phyloP scores from a whole-genome alignment of 345 rosid species.

The Boechera retrofracta region DNA sequence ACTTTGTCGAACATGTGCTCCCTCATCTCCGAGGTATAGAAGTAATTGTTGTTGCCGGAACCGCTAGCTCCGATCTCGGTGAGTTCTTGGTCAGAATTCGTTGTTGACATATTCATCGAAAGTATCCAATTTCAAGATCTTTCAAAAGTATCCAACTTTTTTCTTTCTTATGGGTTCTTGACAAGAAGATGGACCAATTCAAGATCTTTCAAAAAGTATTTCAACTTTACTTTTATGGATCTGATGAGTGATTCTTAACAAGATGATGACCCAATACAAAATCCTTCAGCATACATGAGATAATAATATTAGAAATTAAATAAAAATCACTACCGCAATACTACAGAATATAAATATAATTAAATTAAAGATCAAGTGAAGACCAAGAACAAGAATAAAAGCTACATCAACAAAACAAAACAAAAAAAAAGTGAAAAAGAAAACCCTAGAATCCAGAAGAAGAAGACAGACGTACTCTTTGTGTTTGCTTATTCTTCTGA shows the following conservation, averaged over 20 bases:
- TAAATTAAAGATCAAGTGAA: constrained; percentile 24
- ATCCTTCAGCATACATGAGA: constrained; percentile 31
- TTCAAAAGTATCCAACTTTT: constrained; percentile 23
- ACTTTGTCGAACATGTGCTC: constrained; percentile 83
- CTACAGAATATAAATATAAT: not conserved
- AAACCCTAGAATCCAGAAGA: constrained; percentile 45
- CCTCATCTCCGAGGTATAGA: constrained; percentile 44
- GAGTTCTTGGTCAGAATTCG: constrained; percentile 49
- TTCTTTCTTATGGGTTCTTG: constrained; percentile 7
- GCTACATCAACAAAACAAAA: not conserved
- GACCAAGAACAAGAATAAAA: not conserved
- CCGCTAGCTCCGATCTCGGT: constrained; percentile 33
- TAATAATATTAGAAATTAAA: constrained; percentile 15
- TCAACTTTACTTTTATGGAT: constrained; percentile 31
- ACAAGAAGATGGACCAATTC: constrained; percentile 18
- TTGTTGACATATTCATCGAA: constrained; percentile 55
- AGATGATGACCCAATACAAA: constrained; percentile 23
- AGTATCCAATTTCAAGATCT: constrained; percentile 35
- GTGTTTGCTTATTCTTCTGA: constrained; percentile 40
- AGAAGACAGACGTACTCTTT: constrained; percentile 47
- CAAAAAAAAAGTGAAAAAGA: not conserved
- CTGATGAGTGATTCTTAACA: constrained; percentile 25
- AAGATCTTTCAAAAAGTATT: constrained; percentile 25
- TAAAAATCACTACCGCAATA: not conserved
- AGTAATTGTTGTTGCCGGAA: constrained; percentile 33